A percentile compares a stretch with the other conserved stretches of the same genome.
phyloP scores from a whole-genome alignment of 2,329 filamentous ascomycete genomes.

The Aaosphaeria arxii region DNA sequence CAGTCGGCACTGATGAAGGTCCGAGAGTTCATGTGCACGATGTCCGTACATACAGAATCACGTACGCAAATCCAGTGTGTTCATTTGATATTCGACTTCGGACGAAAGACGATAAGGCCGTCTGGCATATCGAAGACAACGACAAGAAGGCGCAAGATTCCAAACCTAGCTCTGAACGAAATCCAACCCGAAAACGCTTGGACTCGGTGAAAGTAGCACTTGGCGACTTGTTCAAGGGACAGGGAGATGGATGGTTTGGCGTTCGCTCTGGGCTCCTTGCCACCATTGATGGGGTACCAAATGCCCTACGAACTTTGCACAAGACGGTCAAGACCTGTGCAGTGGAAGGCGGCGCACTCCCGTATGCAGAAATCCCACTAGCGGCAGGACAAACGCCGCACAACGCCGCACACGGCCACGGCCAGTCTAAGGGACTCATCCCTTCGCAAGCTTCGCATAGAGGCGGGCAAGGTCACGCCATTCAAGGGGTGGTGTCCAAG shows the following conservation, averaged over 20 bases:
- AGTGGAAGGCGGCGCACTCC: constrained; percentile 17
- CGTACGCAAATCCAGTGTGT: constrained; percentile 40
- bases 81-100: constrained; percentile 37
- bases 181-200: constrained; percentile 22
- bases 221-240: constrained; percentile 27
- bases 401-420: neutral
- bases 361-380: neutral
- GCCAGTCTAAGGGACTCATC: constrained; percentile 1
- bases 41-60: constrained; percentile 36
- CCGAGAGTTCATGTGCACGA: constrained; percentile 33
- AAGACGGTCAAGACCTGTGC: constrained; percentile 33
- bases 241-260: constrained; percentile 36
- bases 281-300: constrained; percentile 30
- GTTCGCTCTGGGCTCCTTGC: constrained; percentile 38
- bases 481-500: too few species aligned
- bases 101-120: constrained; percentile 27
- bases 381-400: constrained; percentile 7
- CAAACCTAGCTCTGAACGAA: constrained; percentile 22
- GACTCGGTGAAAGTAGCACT: constrained; percentile 31
- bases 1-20: constrained; percentile 18
- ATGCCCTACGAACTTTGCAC: constrained; percentile 37
- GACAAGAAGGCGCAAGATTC: constrained; percentile 18
- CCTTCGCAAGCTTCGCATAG: too few species aligned
- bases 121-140: constrained; percentile 39
- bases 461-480: too few species aligned